Evolutionary conservation across 768 basidiomycete genomes (phyloP).

Genomic region (Lanmaoa pseudosensibilis): DNA sequence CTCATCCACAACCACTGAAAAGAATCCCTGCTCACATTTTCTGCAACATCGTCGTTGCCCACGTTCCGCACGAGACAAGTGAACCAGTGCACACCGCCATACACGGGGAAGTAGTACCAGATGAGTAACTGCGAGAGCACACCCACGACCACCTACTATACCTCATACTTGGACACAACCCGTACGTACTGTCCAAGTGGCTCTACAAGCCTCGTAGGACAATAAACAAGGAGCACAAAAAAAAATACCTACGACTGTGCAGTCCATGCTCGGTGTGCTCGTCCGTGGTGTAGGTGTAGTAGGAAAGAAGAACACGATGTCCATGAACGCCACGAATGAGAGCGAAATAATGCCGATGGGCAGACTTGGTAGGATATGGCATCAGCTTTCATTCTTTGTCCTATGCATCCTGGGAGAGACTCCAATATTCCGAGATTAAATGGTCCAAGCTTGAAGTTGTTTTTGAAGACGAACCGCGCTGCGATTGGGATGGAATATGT

Average conservation of each 20-base stretch:
- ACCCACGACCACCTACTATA: conserved; percentile 42
- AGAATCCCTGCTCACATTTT: background rate
- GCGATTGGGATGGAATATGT: conserved; percentile 52
- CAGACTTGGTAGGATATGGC: conserved; percentile 42
- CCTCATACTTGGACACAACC: no score
- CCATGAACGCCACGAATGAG: conserved; percentile 65
- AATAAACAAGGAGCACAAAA: no score
- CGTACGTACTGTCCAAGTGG: no score
- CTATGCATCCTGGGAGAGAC: conserved; percentile 8
- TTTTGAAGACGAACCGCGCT: conserved; percentile 47
- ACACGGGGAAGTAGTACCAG: conserved; percentile 70
- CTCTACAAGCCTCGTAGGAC: no score
- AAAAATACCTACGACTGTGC: conserved; percentile 67
- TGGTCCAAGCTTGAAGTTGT: conserved; percentile 47
- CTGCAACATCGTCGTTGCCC: conserved; percentile 11
- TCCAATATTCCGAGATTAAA: conserved; percentile 46
- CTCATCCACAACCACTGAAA: background rate
- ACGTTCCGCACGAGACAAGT: conserved; percentile 60
- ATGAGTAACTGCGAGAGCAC: conserved; percentile 52
- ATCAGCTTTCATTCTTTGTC: background rate
- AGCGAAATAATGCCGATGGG: conserved; percentile 56
- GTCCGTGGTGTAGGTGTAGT: conserved; percentile 49
- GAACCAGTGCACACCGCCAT: conserved; percentile 75
- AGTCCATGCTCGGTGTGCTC: conserved; percentile 60
- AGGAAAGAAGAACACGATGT: conserved; percentile 65